These are phyloP conservation scores for Schwanniomyces polymorphus DNA, from an alignment of 805 yeast genomes.

Conservation along the genomic window DNA sequence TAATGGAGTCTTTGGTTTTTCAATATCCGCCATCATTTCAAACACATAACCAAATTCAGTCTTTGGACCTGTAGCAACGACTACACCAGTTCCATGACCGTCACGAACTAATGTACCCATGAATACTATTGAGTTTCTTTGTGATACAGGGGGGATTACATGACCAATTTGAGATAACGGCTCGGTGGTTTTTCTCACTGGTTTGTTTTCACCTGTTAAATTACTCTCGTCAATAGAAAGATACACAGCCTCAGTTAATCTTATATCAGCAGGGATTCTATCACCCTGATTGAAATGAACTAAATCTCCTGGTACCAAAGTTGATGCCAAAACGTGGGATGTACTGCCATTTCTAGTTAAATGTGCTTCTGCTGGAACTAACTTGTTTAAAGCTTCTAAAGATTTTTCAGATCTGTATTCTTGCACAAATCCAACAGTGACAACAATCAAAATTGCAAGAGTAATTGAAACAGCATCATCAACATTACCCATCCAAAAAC, in stretches of 20 bases:
- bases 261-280: conserved; percentile 92
- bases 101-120: conserved; percentile 98
- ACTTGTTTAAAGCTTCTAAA: conserved; percentile 83
- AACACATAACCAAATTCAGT: conserved; percentile 96
- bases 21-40: conserved; percentile 92
- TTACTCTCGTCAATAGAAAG: conserved; percentile 89
- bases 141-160: conserved; percentile 55
- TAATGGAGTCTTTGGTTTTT: conserved; percentile 96
- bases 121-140: conserved; percentile 77
- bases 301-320: conserved; percentile 93
- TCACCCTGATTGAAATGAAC: conserved; percentile 92
- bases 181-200: conserved; percentile 66
- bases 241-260: conserved; percentile 77
- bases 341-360: conserved; percentile 79
- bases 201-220: conserved; percentile 92
- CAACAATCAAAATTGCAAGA: conserved; percentile 88
- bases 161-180: conserved; percentile 30
- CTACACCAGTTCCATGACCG: conserved; percentile 94
- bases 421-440: conserved; percentile 95
- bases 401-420: conserved; percentile 96
- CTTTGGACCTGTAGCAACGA: conserved; percentile 82
- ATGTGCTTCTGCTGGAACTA: conserved; percentile 97
- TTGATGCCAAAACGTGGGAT: conserved; percentile 80
- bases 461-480: conserved; percentile 96
- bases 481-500: conserved; percentile 91